Evolutionary conservation across 352 stramenopile species (phyloP).

Genomic region (Phytophthora hybrid): DNA sequence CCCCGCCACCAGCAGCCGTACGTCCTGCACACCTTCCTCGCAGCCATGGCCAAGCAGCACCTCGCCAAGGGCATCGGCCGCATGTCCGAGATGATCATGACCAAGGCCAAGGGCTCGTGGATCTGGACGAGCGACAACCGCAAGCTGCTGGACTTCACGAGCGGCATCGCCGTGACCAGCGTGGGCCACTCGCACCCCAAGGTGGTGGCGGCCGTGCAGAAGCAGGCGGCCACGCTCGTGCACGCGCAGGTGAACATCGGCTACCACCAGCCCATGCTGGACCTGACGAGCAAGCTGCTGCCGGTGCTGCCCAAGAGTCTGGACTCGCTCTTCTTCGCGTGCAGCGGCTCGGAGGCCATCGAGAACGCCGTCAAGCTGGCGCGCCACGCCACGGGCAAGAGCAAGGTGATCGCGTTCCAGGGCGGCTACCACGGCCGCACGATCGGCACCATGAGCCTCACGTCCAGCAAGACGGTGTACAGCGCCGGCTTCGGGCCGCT

Average conservation of each 20-base stretch:
- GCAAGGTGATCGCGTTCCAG: conserved; percentile 93
- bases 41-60: not conserved
- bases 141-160: conserved; percentile 94
- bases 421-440: conserved; percentile 94
- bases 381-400: conserved; percentile 90
- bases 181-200: conserved; percentile 94
- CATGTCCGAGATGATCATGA: conserved; percentile 89
- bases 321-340: conserved; percentile 93
- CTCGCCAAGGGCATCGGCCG: conserved; percentile 79
- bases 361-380: conserved; percentile 95
- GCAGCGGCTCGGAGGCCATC: conserved; percentile 92
- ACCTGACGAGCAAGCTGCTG: conserved; percentile 87
- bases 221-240: conserved; percentile 90
- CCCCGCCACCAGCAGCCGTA: no score
- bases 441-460: conserved; percentile 93
- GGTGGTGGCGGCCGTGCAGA: conserved; percentile 90
- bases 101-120: conserved; percentile 86
- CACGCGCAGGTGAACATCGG: conserved; percentile 94
- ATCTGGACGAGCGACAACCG: conserved; percentile 88
- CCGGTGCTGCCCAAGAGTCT: conserved; percentile 81
- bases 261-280: conserved; percentile 93
- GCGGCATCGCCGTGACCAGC: conserved; percentile 93
- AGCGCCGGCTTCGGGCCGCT: conserved; percentile 88
- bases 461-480: conserved; percentile 92
- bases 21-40: conserved; percentile 44